Base-by-base conservation (phyloP, 1,284 basidiomycete species). In the Rhodofomes roseus region DNA sequence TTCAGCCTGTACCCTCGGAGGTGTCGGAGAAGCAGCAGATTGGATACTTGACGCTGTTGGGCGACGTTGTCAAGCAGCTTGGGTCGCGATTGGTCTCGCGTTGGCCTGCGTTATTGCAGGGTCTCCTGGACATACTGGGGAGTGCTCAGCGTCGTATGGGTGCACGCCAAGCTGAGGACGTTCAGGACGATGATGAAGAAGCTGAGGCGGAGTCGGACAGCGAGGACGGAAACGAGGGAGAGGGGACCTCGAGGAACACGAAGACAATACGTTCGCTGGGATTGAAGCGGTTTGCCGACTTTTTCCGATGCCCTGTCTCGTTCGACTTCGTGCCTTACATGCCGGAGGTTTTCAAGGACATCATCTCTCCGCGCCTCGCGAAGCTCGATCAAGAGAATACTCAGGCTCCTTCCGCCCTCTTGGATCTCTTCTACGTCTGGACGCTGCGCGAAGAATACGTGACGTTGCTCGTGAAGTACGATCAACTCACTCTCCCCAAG, bases 371-470 rank as follows among this genome's bases (percentile, higher is more conserved):
- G 0, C 90, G 96, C 20, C 78, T 99, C 27, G 77, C 84, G 0
- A 75, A 78, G 4, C 80, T 99, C 23, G 87, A 92, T 59, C 78
- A 79, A 52, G 96, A 99, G 74, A 98, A 96, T 68, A 93, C 92
- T 0, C 96, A 99, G 74, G 84, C 93, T 0, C 95, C 96, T 0
- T 96, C 95, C 0, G 89, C 94, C 0, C 79, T 98, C 29, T 79
- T 99, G 43, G 93, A 97, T 37, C 79, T 99, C 1, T 91, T 98
- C 72, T 83, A 88, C 61, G 79, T 84, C 2, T 97, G 96, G 89
- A 86, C 92, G 0, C 71, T 78, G 9, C 79, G 83, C 27, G 76
- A 77, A 0, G 81, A 87, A 11, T 84, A 88, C 59, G 80, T 85
- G 11, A 70, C 70, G 4, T 86, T 85, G 69, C 79, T 98, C 22